Conservation (phyloP, 1,284 basidiomycete genomes). For the Pseudozyma thailandica region DNA sequence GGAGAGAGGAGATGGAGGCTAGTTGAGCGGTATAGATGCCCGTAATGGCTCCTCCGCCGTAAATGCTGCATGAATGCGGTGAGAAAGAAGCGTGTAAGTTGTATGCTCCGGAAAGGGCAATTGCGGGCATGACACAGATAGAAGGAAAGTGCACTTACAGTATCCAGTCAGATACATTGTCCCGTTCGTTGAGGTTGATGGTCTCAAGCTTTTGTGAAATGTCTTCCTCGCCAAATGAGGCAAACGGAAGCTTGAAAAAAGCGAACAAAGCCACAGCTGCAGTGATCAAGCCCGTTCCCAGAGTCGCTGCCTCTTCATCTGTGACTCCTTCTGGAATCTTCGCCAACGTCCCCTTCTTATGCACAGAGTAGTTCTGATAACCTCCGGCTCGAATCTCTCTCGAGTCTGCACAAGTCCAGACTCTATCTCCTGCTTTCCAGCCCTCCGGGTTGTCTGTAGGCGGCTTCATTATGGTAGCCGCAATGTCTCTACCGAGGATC, state of each 20-base stretch:
- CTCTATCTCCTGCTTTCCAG: conserved; percentile 70
- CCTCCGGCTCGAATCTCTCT: conserved; percentile 51
- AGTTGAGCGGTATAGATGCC: conserved; percentile 60
- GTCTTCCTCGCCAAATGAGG: not conserved
- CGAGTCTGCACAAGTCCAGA: conserved; percentile 63
- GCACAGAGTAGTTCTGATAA: conserved; percentile 52
- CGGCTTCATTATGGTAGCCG: conserved; percentile 70
- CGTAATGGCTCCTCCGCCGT: conserved; percentile 60
- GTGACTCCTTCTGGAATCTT: conserved; percentile 23
- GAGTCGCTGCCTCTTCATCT: conserved; percentile 54
- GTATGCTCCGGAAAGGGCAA: no score
- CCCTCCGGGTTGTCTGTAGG: conserved; percentile 68
- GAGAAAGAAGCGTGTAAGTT: no score
- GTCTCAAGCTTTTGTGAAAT: not conserved
- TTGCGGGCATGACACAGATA: not conserved
- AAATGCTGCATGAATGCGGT: conserved; percentile 48
- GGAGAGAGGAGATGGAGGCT: conserved; percentile 35
- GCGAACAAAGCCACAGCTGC: conserved; percentile 56
- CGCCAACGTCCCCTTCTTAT: conserved; percentile 44
- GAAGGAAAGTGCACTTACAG: conserved; percentile 25
- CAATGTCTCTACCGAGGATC: conserved; percentile 71
- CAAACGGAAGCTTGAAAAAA: conserved; percentile 43
- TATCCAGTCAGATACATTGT: conserved; percentile 28
- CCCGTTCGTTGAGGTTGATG: not conserved
- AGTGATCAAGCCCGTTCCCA: conserved; percentile 67